Evolutionary conservation across 352 stramenopile species (phyloP).

Genomic region (Pythium scleroteichum): DNA sequence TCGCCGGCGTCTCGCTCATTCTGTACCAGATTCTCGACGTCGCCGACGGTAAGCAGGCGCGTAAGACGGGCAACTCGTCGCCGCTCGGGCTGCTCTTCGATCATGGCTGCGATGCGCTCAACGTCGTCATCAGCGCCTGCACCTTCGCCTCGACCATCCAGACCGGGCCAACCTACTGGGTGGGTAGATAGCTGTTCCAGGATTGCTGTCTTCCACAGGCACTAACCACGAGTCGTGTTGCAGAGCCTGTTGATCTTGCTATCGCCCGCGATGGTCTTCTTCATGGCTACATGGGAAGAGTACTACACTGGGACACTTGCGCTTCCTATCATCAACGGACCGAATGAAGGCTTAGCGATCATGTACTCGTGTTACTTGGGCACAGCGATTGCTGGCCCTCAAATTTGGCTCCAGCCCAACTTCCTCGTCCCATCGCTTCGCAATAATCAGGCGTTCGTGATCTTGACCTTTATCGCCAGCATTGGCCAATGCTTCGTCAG

Average conservation of each 20-base stretch:
- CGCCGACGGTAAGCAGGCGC: constrained; percentile 84
- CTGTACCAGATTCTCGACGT: constrained; percentile 87
- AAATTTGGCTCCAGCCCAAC: constrained; percentile 69
- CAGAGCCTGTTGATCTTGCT: constrained; percentile 77
- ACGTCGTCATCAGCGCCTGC: constrained; percentile 80
- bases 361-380: constrained; percentile 84
- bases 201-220: too few species aligned
- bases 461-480: constrained; percentile 68
- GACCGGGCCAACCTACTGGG: constrained; percentile 81
- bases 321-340: constrained; percentile 95
- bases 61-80: constrained; percentile 86
- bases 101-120: constrained; percentile 84
- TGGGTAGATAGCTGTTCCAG: constrained; percentile 19
- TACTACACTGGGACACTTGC: constrained; percentile 96
- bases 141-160: constrained; percentile 87
- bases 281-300: constrained; percentile 98
- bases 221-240: too few species aligned
- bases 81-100: constrained; percentile 85
- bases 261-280: constrained; percentile 91
- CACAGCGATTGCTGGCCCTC: constrained; percentile 61
- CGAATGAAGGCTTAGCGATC: constrained; percentile 94
- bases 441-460: constrained; percentile 81
- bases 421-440: constrained; percentile 57
- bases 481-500: constrained; percentile 75
- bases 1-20: constrained; percentile 61